Percentiles rank a stretch among this genome's conserved stretches.
These are phyloP conservation scores for Earliella scabrosa DNA, from an alignment of 1,284 basidiomycete genomes.

Conservation along the genomic window DNA sequence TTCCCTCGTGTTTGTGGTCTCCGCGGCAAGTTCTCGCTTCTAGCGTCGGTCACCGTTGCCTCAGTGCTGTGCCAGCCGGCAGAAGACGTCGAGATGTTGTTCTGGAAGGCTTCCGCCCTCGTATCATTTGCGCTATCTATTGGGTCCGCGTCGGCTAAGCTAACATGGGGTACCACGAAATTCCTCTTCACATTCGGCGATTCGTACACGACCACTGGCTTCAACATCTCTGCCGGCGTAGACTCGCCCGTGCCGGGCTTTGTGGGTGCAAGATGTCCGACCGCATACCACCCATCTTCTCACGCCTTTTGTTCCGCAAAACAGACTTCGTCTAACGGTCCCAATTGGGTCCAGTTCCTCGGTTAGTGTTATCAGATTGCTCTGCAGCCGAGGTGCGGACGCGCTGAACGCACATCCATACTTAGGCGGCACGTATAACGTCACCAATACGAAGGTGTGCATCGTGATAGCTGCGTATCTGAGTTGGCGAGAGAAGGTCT, in stretches of 20 bases:
- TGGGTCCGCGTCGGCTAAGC: conserved; percentile 24
- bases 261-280: conserved; percentile 40
- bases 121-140: conserved; percentile 24
- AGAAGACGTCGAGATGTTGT: conserved; percentile 15
- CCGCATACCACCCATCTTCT: conserved; percentile 15
- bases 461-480: background rate
- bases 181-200: conserved; percentile 62
- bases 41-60: conserved; percentile 6
- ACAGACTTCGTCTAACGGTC: conserved; percentile 63
- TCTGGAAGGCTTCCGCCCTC: conserved; percentile 18
- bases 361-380: conserved; percentile 37
- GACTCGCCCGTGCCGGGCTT: conserved; percentile 56
- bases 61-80: conserved; percentile 7
- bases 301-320: conserved; percentile 17
- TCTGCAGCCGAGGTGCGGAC: conserved; percentile 1
- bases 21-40: conserved; percentile 6
- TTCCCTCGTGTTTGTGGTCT: background rate
- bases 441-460: conserved; percentile 53
- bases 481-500: conserved; percentile 2
- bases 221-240: conserved; percentile 61
- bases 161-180: conserved; percentile 40
- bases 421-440: conserved; percentile 52
- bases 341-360: conserved; percentile 64
- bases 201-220: conserved; percentile 56
- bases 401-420: conserved; percentile 11